phyloP scores from a whole-genome alignment of 108 stramenopile species.

The Epipyxis sp. region DNA sequence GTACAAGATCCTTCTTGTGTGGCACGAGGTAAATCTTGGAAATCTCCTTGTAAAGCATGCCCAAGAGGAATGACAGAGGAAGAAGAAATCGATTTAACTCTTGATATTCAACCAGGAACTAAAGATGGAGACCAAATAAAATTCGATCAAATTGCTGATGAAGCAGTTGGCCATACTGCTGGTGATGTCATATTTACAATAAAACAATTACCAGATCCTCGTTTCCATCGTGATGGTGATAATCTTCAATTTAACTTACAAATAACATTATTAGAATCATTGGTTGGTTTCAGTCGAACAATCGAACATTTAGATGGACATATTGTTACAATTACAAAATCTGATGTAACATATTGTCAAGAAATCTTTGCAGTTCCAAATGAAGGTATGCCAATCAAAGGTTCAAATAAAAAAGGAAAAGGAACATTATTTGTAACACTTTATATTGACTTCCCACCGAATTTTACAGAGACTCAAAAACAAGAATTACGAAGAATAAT shows the following conservation, averaged over 20 bases:
- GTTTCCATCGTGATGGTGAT: conserved; percentile 51
- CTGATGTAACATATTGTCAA: conserved; percentile 46
- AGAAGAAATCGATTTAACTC: conserved; percentile 85
- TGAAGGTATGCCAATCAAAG: conserved; percentile 61
- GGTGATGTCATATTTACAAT: conserved; percentile 57
- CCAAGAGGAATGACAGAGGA: conserved; percentile 81
- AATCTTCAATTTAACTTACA: conserved; percentile 55
- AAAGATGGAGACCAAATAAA: conserved; percentile 71
- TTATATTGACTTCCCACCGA: conserved; percentile 47
- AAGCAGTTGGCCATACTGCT: conserved; percentile 48
- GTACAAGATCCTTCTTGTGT: conserved; percentile 91
- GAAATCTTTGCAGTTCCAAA: conserved; percentile 42
- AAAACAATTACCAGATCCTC: conserved; percentile 48
- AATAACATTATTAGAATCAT: conserved; percentile 57
- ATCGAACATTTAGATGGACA: conserved; percentile 60
- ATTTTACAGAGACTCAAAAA: too few species aligned
- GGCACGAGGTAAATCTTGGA: conserved; percentile 88
- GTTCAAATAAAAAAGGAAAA: conserved; percentile 15
- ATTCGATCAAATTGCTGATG: conserved; percentile 68
- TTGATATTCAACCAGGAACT: conserved; percentile 78
- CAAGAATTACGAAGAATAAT: too few species aligned
- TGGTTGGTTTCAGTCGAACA: conserved; percentile 51
- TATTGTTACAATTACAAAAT: conserved; percentile 39
- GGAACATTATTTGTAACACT: conserved; percentile 46
- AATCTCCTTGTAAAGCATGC: conserved; percentile 72